A percentile compares a stretch with the other conserved stretches of the same genome.
Conservation (phyloP, 2,329 filamentous ascomycete genomes). For the Phaeomoniella chlamydospora region DNA sequence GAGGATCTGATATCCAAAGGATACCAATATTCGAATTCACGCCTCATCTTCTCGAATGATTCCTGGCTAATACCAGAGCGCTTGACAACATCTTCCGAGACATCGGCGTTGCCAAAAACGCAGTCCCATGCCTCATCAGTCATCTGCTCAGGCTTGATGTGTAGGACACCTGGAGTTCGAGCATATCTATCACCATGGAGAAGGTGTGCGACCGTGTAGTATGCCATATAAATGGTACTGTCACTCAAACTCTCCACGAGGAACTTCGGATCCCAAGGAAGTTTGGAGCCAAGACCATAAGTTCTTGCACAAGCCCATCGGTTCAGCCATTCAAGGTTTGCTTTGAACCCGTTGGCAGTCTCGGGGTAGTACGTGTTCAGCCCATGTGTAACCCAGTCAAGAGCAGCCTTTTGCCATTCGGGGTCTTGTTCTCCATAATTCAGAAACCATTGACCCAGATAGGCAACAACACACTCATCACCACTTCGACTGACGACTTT, state of each 20-base stretch:
- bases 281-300: slow-evolving; percentile 82
- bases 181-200: slow-evolving; percentile 83
- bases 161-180: slow-evolving; percentile 50
- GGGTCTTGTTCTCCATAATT: slow-evolving; percentile 79
- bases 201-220: slow-evolving; percentile 45
- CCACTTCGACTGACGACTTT: slow-evolving; percentile 78
- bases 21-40: slow-evolving; percentile 96
- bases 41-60: slow-evolving; percentile 63
- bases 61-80: slow-evolving; percentile 59
- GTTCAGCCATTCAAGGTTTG: slow-evolving; percentile 80
- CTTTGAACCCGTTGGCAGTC: slow-evolving; percentile 67
- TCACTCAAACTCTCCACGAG: slow-evolving; percentile 87
- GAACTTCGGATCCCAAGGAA: slow-evolving; percentile 86
- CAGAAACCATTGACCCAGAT: slow-evolving; percentile 95
- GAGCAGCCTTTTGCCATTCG: slow-evolving; percentile 63
- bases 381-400: slow-evolving; percentile 55
- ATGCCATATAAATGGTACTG: slow-evolving; percentile 69
- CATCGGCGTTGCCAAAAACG: slow-evolving; percentile 64
- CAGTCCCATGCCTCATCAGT: slow-evolving; percentile 95
- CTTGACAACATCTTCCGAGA: slow-evolving; percentile 48
- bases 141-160: slow-evolving; percentile 73
- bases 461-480: slow-evolving; percentile 84
- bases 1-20: slow-evolving; percentile 77
- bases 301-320: slow-evolving; percentile 91
- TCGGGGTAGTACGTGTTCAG: slow-evolving; percentile 71